Percentiles rank a stretch among this genome's conserved stretches.
Conservation (phyloP, 192 early-diverging fungal species). For the Entomortierella parvispora region DNA sequence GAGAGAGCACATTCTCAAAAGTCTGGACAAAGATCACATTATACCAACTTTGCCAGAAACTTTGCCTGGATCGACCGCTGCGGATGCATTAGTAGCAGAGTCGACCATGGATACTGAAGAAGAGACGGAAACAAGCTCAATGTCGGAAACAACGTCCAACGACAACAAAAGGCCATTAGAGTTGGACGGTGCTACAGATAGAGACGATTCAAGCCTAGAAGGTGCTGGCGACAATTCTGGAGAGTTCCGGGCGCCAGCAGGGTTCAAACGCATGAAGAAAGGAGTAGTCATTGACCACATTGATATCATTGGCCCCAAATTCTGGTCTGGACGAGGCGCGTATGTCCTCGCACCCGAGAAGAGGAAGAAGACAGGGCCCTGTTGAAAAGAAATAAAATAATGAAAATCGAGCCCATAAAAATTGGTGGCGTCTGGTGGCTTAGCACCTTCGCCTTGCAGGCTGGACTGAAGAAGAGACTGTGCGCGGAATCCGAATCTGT, state of each 20-base stretch:
- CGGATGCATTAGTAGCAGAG: conserved; percentile 8
- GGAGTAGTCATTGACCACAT: conserved; percentile 65
- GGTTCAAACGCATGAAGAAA: conserved; percentile 62
- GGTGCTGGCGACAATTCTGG: conserved; percentile 20
- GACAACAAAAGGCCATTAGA: not conserved
- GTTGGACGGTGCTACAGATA: conserved; percentile 16
- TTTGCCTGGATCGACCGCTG: conserved; percentile 25
- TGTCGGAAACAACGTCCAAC: not conserved
- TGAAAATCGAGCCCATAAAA: too few relatives aligned
- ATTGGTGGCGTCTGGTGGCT: too few relatives aligned
- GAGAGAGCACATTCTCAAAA: conserved; percentile 62
- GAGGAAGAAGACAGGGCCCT: conserved; percentile 27
- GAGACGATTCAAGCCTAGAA: conserved; percentile 22
- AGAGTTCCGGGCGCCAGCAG: conserved; percentile 1
- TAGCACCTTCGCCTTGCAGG: too few relatives aligned
- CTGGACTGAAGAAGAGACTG: too few relatives aligned
- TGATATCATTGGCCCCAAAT: conserved; percentile 80
- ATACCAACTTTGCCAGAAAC: conserved; percentile 47
- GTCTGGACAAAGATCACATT: conserved; percentile 28
- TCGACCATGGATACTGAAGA: not conserved
- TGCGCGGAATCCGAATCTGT: not conserved
- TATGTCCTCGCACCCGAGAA: conserved; percentile 47
- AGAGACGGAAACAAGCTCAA: conserved; percentile 4
- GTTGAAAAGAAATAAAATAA: conserved; percentile 12
- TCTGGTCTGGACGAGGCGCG: conserved; percentile 69